Percentiles rank a stretch among this genome's conserved stretches.
phyloP scores from a whole-genome alignment of 306 rosid species.

The Corylus heterophylla region DNA sequence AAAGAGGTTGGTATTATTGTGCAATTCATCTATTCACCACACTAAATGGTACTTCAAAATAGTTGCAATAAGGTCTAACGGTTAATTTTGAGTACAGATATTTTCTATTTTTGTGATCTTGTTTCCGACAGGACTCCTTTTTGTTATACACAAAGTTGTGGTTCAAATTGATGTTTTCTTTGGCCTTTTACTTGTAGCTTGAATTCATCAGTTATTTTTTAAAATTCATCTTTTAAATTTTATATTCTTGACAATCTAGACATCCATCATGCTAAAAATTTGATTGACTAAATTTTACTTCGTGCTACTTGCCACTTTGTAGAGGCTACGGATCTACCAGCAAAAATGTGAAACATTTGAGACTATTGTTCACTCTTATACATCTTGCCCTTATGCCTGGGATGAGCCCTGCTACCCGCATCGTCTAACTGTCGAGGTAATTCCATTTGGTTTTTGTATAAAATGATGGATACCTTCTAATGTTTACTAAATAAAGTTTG shows the following conservation, averaged over 20 bases:
- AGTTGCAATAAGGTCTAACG: slow-evolving; percentile 10
- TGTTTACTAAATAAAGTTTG: slow-evolving; percentile 21
- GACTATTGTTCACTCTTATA: slow-evolving; percentile 67
- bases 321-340: slow-evolving; percentile 91
- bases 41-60: slow-evolving; percentile 18
- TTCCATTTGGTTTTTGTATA: background rate
- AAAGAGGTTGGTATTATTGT: slow-evolving; percentile 71
- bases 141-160: background rate
- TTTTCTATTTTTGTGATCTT: background rate
- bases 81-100: background rate
- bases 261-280: background rate
- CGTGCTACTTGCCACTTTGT: slow-evolving; percentile 31
- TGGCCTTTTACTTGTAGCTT: background rate
- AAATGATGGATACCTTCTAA: slow-evolving; percentile 14
- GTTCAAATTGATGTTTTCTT: background rate
- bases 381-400: slow-evolving; percentile 86
- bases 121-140: slow-evolving; percentile 11
- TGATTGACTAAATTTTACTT: slow-evolving; percentile 13
- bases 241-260: background rate
- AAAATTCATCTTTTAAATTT: background rate
- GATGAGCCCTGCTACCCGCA: slow-evolving; percentile 94
- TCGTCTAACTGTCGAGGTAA: slow-evolving; percentile 88
- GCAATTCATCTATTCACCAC: slow-evolving; percentile 6
- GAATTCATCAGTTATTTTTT: background rate
- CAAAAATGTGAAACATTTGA: slow-evolving; percentile 88